Evolutionary conservation across 352 stramenopile genomes (phyloP), one percentile per base, ranked within the genome.

Genomic region (Globisporangium ultimum): DNA sequence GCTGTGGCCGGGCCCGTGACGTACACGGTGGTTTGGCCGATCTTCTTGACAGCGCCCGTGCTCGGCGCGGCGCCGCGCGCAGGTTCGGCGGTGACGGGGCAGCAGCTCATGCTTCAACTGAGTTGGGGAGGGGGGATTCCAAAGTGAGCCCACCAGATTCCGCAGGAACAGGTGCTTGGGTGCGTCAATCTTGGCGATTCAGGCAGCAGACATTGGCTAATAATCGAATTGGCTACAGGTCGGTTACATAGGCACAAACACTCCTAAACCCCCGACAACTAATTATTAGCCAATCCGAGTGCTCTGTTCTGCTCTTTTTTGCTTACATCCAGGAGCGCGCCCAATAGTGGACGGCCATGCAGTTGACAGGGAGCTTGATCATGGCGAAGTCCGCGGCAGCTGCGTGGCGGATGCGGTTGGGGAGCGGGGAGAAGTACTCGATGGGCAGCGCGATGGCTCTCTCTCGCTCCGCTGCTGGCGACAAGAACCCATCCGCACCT

Each of bases 1-100:
- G 83, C 76, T 32, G 38, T 76, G 41, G 80, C 69, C 3, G 83
- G 83, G 14, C 83, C 83, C 5, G 83, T 79, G 49, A 91, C 77
- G 68, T 92, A 92, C 45, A 92, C 57, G 42, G 74, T 87, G 22
- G 83, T 92, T 41, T 72, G 61, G 54, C 78, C 80, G n/a, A 71
- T 68, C 64, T 84, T 92, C 67, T 88, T 89, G 64, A 88, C 74
- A 45, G 69, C 50, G 40, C 83, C 80, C 9, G 62, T 65, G 65
- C 80, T 70, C 48, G 67, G 66, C 48, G 75, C 70, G 14, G 72
- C 57, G 46, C 68, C 75, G 48, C 69, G 66, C 17, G 80, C 65
- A 32, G 80, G 80, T 57, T 89, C 77, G 58, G 79, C 74, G 53
- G 76, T 89, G 18, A 81, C 78, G 38, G 83, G 83, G 69, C 83